Evolutionary conservation across 2,329 filamentous ascomycete genomes (phyloP), one percentile per base, ranked within the genome.

Genomic region (Ceratocystis variospora): DNA sequence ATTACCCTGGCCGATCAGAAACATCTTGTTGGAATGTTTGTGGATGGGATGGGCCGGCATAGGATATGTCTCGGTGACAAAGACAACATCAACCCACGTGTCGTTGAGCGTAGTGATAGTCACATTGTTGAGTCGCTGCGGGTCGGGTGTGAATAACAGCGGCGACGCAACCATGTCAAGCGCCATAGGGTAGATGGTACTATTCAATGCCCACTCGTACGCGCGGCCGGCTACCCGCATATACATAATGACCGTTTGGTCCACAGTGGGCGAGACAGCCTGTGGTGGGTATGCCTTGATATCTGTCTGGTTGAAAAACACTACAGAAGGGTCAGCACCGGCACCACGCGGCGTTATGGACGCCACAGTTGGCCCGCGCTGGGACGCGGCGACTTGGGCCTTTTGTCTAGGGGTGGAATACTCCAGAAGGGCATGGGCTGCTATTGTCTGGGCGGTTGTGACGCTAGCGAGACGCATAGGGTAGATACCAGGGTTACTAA

Each of bases 21-120:
- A 86, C 74, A 81, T 83, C 71, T 83, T 84, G 70, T 80, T 83
- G 61, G 80, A 79, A 73, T 87, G 84, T 75, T 86, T 86, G 77
- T 87, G 84, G 63, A 87, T 81, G 0, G 83, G 81, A 67, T 87
- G 84, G 8, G 74, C 71, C 0, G 75, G 82, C 70, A 83, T 80
- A 5, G 79, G 74, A 2, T 74, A 73, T 1, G 71, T 71, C n/a
- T 73, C 71, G 1, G 79, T 74, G 37, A 77, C 73, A 67, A 83
- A 76, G 68, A 85, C 75, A n/a, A 84, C 71, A 70, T 85, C 83
- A 7, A 85, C 75, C 82, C 82, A 84, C 1, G 78, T 76, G 69
- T 75, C 73, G 67, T 79, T 76, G 28, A 69, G 70, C 6, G 80
- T 82, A 5, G 74, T 73, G 66, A 83, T 76, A 19, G 79, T 81